Evolutionary conservation across 2,329 filamentous ascomycete species (phyloP), one percentile per base, ranked within the genome.

Genomic region (Thielaviopsis ethacetica): DNA sequence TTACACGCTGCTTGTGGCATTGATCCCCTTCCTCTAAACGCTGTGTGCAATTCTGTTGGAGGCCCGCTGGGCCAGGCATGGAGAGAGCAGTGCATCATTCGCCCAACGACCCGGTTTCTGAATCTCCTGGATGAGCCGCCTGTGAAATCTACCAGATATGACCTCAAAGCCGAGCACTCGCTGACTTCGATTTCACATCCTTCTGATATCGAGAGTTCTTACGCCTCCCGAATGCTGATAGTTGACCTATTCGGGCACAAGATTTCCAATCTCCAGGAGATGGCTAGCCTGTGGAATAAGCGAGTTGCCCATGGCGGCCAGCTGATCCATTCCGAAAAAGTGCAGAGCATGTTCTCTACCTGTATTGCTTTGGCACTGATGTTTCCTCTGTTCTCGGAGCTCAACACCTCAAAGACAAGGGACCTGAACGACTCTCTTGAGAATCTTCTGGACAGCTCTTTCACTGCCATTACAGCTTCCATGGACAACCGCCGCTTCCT

Each of bases 1-100:
- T 68, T 95, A n/a, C 74, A 81, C 62, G 76, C 79, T 17, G 88
- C 86, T 65, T 82, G 85, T 44, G 86, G 87, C 10, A 65, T 69
- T 34, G 64, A 69, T 4, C 64, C 67, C 5, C 61, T 76, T 19
- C 59, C 65, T 4, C 65, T 70, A 53, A 62, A 65, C 9, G 62
- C 61, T 1, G 65, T 68, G 2, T 67, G 71, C 15, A 66, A 70
- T 30, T 67, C 71, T 1, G 74, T 75, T n/a, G 75, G 76, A 6
- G 76, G 77, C 0, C 64, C 71, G 1, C 70, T 82, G 49, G 70
- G 71, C 10, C 76, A 80, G 60, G 71, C 74, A 1, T 75, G 77
- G 72, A 73, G 71, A 60, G 65, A 70, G 1, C 71, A 78, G 15
- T 65, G 67, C 26, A 71, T 75, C 50, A 72, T 71, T 12, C 71